Evolutionary conservation across 2,329 filamentous ascomycete species (phyloP), one percentile per base, ranked within the genome.

Genomic region (Fusarium coicis): DNA sequence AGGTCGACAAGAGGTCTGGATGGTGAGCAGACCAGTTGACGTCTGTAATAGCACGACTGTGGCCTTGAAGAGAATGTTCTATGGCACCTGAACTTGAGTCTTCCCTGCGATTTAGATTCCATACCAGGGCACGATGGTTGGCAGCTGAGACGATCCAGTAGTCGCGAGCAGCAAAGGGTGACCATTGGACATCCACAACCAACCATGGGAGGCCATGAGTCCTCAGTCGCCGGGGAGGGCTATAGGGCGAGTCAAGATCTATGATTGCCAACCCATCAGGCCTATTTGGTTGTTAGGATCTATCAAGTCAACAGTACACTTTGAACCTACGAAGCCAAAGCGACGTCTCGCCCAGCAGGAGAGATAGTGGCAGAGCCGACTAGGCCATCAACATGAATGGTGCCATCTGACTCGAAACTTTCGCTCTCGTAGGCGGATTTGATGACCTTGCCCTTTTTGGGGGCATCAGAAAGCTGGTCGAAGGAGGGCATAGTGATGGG

Each of bases 161-260:
- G 80, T 97, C 93, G 53, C 95, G 90, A 26, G 89, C 90, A 18
- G 95, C 93, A 80, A 98, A 97, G 2, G 96, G 96, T 16, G 94
- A 97, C 96, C 96, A 98, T 82, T 98, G 96, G 36, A 97, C 95
- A 81, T 98, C 96, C 16, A 96, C 95, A 10, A 97, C 95, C 57
- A 97, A 91, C 94, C 95, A 98, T n/a, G 94, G 93, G 47, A 94
- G 91, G 62, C 94, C 93, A 82, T 97, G 94, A 70, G 93, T 93
- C 75, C 87, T 88, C 53, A 98, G 87, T 77, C 95, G 92, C 23
- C 95, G 92, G 23, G 96, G 96, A 15, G 93, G 92, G 67, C 93
- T 96, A 80, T 95, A 96, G 2, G 94, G 94, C 16, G 92, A 95
- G 83, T 98, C 95, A 52, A 98, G 87, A 77, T 98, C 95, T 78